These are phyloP conservation scores for Exophiala viscosa DNA, from an alignment of 2,329 filamentous ascomycete genomes.

Conservation along the genomic window DNA sequence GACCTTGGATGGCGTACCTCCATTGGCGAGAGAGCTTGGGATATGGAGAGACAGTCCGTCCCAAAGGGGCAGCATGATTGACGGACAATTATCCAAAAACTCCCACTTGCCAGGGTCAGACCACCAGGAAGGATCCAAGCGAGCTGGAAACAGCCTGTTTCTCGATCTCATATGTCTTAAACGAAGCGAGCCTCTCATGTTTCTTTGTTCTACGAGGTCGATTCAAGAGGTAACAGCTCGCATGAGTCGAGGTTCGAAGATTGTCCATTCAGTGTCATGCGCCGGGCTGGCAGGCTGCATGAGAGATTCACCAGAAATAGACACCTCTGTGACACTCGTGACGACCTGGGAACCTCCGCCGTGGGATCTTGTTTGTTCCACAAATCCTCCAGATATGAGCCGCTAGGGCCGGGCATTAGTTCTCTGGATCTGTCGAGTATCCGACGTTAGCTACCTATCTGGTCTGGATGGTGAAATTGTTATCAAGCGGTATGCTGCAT, in stretches of 20 bases:
- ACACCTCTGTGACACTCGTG: slow-evolving; percentile 18
- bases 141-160: background rate
- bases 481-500: background rate
- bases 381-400: slow-evolving; percentile 11
- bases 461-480: background rate
- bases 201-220: too few species aligned
- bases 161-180: background rate
- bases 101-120: background rate
- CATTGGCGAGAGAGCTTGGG: slow-evolving; percentile 17
- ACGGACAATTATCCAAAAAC: slow-evolving; percentile 3
- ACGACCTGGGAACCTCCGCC: slow-evolving; percentile 23
- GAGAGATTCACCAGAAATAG: slow-evolving; percentile 18
- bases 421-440: background rate
- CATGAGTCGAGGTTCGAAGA: background rate
- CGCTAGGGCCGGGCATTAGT: background rate
- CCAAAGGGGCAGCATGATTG: slow-evolving; percentile 11
- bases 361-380: slow-evolving; percentile 15
- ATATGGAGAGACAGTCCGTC: slow-evolving; percentile 22
- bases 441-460: background rate
- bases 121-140: background rate
- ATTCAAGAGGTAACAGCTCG: too few species aligned
- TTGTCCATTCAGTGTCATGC: slow-evolving; percentile 17
- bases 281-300: slow-evolving; percentile 14
- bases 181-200: background rate
- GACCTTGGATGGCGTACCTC: slow-evolving; percentile 5